These are phyloP conservation scores for Phanerochaete carnosa DNA, from an alignment of 768 basidiomycete genomes.

Conservation along the genomic window DNA sequence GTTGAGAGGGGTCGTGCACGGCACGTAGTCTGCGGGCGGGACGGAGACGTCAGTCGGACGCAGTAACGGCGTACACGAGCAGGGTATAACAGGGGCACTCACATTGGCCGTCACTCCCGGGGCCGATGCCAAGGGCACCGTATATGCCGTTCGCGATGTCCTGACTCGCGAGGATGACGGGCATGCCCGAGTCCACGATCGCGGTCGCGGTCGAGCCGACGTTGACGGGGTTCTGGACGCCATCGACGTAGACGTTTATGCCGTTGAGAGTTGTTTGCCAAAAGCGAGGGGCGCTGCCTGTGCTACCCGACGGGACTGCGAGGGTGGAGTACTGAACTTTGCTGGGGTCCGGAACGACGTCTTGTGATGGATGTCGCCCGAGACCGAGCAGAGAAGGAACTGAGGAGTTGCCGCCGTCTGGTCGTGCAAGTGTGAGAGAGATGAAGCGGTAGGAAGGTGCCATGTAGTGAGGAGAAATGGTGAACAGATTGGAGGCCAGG, in stretches of 20 bases:
- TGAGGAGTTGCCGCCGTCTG: slow-evolving; percentile 45
- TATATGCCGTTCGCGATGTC: slow-evolving; percentile 72
- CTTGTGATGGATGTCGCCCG: slow-evolving; percentile 54
- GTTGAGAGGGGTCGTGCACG: slow-evolving; percentile 69
- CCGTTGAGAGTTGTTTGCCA: slow-evolving; percentile 62
- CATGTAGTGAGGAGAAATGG: slow-evolving; percentile 48
- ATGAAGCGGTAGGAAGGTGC: slow-evolving; percentile 65
- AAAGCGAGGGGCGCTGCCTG: slow-evolving; percentile 40
- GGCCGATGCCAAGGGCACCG: slow-evolving; percentile 63
- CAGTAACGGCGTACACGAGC: neutral
- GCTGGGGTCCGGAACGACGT: slow-evolving; percentile 50
- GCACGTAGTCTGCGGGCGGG: slow-evolving; percentile 58
- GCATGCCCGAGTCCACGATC: slow-evolving; percentile 71
- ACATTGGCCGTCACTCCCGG: slow-evolving; percentile 64
- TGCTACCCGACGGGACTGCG: slow-evolving; percentile 28
- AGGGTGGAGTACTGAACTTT: slow-evolving; percentile 48
- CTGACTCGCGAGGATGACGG: slow-evolving; percentile 59
- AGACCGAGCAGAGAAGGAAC: slow-evolving; percentile 65
- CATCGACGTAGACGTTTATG: slow-evolving; percentile 60
- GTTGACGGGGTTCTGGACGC: slow-evolving; percentile 34
- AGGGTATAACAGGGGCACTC: slow-evolving; percentile 22
- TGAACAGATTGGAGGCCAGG: slow-evolving; percentile 68
- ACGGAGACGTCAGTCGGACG: neutral
- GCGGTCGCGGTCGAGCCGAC: slow-evolving; percentile 47
- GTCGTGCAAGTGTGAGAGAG: slow-evolving; percentile 64